Conservation (phyloP, 331 rosid genomes). For the Telfairia occidentalis region DNA sequence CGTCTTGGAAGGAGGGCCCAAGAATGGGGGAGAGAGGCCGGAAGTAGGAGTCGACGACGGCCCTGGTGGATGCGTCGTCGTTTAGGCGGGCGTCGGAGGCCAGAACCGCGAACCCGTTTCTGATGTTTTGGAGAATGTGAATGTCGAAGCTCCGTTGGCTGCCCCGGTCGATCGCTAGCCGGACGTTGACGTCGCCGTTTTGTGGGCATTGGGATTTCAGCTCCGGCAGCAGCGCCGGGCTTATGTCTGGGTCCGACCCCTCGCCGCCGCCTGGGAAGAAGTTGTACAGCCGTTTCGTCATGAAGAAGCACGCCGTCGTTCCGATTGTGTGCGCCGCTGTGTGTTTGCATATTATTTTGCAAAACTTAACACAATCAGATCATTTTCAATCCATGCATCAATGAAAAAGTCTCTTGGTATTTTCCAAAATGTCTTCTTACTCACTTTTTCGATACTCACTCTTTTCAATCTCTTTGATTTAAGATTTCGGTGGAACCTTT, state of each 20-base stretch:
- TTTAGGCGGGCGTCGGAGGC: slow-evolving; percentile 70
- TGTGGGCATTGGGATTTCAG: slow-evolving; percentile 43
- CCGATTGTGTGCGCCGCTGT: slow-evolving; percentile 93
- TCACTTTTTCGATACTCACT: no score
- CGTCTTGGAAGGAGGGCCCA: slow-evolving; percentile 47
- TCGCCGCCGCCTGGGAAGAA: slow-evolving; percentile 34
- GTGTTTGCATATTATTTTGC: slow-evolving; percentile 2
- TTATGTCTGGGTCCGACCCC: slow-evolving; percentile 63
- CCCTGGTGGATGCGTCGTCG: slow-evolving; percentile 42
- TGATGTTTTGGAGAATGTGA: slow-evolving; percentile 49
- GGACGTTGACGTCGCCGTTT: slow-evolving; percentile 34
- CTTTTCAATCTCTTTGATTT: no score
- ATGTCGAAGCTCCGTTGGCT: slow-evolving; percentile 39
- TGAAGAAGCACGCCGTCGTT: slow-evolving; percentile 86
- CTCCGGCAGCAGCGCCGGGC: slow-evolving; percentile 28
- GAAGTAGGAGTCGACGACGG: slow-evolving; percentile 45
- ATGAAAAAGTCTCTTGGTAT: no score
- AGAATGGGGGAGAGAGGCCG: slow-evolving; percentile 23
- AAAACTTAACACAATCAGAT: neutral
- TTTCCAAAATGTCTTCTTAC: no score
- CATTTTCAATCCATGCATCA: no score
- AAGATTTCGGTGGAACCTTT: no score
- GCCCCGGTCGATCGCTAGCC: slow-evolving; percentile 46
- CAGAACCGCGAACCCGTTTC: slow-evolving; percentile 53
- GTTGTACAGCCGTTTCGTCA: slow-evolving; percentile 56